phyloP scores from a whole-genome alignment of 2,329 filamentous ascomycete genomes.

The Cercospora beticola region DNA sequence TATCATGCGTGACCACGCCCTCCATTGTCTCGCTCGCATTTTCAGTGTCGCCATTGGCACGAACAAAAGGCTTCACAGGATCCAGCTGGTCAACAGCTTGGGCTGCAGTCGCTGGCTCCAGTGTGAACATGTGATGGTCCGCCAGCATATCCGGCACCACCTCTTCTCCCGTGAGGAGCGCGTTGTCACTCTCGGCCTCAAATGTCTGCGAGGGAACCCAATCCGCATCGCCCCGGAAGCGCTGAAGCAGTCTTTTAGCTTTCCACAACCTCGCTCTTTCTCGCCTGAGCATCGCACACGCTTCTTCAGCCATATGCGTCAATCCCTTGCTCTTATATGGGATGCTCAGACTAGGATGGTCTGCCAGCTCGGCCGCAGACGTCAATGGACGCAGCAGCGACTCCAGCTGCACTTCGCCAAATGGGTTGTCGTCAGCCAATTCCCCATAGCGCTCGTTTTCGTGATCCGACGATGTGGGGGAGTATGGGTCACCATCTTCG shows the following conservation, averaged over 20 bases:
- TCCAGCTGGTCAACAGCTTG: slow-evolving; percentile 15
- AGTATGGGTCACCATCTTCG: slow-evolving; percentile 63
- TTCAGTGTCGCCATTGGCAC: neutral
- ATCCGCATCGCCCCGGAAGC: slow-evolving; percentile 71
- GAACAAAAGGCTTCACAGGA: slow-evolving; percentile 9
- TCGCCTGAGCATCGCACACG: slow-evolving; percentile 68
- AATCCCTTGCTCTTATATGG: slow-evolving; percentile 74
- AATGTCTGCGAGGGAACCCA: slow-evolving; percentile 59
- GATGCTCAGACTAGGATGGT: slow-evolving; percentile 71
- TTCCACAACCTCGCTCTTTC: slow-evolving; percentile 72
- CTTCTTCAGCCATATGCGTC: slow-evolving; percentile 68
- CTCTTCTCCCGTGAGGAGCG: slow-evolving; percentile 32
- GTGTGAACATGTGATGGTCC: slow-evolving; percentile 19
- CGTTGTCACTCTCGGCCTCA: slow-evolving; percentile 52
- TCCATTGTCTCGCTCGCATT: slow-evolving; percentile 28
- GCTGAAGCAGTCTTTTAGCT: slow-evolving; percentile 71
- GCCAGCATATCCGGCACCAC: slow-evolving; percentile 27
- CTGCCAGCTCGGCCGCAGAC: slow-evolving; percentile 69
- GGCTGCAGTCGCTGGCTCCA: slow-evolving; percentile 11
- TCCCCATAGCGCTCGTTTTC: slow-evolving; percentile 65
- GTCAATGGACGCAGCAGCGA: slow-evolving; percentile 70
- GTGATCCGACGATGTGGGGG: slow-evolving; percentile 40
- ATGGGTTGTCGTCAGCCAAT: slow-evolving; percentile 69
- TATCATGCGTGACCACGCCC: slow-evolving; percentile 29
- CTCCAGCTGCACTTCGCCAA: slow-evolving; percentile 53